Conservation (phyloP, 495 filamentous ascomycete species). For the Annulohypoxylon moriforme region DNA sequence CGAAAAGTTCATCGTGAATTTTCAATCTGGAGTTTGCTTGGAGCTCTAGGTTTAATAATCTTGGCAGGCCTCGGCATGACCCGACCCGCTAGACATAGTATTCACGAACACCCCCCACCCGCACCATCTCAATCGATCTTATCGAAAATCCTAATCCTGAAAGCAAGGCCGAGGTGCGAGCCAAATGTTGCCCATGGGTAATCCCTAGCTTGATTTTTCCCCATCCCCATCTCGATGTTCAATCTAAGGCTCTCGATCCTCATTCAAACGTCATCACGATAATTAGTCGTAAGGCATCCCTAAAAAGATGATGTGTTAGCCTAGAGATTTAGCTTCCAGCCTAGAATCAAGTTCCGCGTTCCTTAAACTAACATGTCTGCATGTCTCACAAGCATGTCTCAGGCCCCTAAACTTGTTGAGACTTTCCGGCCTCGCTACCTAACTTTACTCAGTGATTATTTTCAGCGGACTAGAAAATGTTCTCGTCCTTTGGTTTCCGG, state of each 20-base stretch:
- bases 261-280: neutral
- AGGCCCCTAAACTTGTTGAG: neutral
- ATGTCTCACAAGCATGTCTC: neutral
- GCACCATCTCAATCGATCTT: neutral
- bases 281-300: neutral
- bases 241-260: neutral
- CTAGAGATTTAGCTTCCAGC: neutral
- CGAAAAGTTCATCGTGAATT: neutral
- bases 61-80: neutral
- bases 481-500: neutral
- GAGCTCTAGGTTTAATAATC: neutral
- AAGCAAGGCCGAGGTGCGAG: neutral
- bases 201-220: neutral
- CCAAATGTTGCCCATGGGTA: neutral
- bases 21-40: neutral
- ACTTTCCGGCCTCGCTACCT: too few species aligned
- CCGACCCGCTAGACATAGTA: neutral
- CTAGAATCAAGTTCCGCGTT: neutral
- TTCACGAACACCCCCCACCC: neutral
- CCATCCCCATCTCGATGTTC: too few species aligned
- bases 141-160: neutral
- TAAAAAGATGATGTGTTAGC: neutral
- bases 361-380: neutral
- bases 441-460: too few species aligned
- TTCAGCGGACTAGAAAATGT: neutral